Evolutionary conservation across 352 stramenopile species (phyloP).

Genomic region (Thraustochytrium striatum): DNA sequence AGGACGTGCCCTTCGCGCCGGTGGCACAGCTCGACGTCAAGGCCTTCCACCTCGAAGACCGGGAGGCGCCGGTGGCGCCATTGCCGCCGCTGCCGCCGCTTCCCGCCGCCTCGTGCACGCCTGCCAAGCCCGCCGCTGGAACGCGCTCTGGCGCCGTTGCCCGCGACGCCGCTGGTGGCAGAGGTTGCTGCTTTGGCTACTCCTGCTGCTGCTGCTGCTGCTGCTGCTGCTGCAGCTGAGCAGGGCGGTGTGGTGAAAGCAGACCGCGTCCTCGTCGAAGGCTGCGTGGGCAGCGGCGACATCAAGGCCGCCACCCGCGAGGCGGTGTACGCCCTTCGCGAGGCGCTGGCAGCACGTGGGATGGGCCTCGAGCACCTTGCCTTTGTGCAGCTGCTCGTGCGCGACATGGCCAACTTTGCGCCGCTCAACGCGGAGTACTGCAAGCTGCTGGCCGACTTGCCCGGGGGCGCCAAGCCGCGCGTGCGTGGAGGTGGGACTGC

Average conservation of each 20-base stretch:
- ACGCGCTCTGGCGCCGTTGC: not conserved
- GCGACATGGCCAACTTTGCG: conserved; percentile 85
- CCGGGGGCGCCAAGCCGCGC: conserved; percentile 76
- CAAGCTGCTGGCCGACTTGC: conserved; percentile 73
- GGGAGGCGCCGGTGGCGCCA: not conserved
- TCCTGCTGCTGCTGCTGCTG: not conserved
- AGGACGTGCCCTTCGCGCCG: conserved; percentile 17
- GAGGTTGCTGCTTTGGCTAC: not conserved
- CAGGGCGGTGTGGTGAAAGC: not conserved
- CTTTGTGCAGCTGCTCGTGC: conserved; percentile 93
- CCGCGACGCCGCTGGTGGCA: not conserved
- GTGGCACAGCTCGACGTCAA: conserved; percentile 16
- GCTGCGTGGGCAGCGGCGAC: too few species aligned
- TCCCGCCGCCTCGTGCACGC: too few species aligned
- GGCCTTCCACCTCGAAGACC: conserved; percentile 2
- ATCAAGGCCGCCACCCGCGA: too few species aligned
- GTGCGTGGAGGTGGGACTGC: conserved; percentile 65
- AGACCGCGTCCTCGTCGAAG: not conserved
- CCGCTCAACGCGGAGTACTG: conserved; percentile 89
- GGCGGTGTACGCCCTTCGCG: not conserved
- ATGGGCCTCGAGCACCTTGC: conserved; percentile 71
- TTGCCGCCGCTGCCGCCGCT: too few species aligned
- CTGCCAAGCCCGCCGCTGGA: not conserved
- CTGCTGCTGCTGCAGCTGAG: not conserved
- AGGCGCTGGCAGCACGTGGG: not conserved